Conservation (phyloP, 1,139 yeast genomes). For the Pichia sp. region DNA sequence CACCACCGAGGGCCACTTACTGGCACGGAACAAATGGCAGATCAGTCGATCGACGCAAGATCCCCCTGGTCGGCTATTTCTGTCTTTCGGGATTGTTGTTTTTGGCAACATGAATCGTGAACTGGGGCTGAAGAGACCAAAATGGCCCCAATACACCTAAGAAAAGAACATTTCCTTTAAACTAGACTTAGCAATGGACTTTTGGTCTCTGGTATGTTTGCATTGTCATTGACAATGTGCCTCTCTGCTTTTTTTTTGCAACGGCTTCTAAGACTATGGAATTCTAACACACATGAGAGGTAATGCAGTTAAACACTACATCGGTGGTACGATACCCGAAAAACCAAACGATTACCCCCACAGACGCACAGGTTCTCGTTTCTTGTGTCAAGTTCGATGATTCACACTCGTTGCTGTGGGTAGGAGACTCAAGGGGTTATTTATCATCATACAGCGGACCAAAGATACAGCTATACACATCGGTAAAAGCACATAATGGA, state of each 20-base stretch:
- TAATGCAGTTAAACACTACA: constrained; percentile 10
- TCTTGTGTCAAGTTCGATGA: constrained; percentile 61
- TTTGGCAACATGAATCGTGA: neutral
- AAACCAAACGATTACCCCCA: constrained; percentile 21
- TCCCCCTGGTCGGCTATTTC: neutral
- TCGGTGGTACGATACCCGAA: constrained; percentile 19
- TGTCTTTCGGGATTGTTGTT: constrained; percentile 1
- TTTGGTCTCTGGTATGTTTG: constrained; percentile 43
- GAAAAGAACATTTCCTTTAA: neutral
- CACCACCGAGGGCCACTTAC: neutral
- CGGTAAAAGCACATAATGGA: constrained; percentile 45
- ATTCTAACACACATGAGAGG: neutral
- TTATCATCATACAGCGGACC: constrained; percentile 32
- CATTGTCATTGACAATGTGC: neutral
- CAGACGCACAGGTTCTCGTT: constrained; percentile 20
- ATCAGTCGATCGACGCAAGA: constrained; percentile 3
- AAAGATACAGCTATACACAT: constrained; percentile 43
- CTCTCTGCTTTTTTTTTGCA: neutral
- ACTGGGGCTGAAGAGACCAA: neutral
- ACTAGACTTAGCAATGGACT: constrained; percentile 37
- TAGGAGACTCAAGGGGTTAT: constrained; percentile 58
- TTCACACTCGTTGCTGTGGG: constrained; percentile 74
- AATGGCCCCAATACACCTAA: no score
- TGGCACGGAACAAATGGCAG: constrained; percentile 1
- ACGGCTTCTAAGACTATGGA: neutral